phyloP scores from a whole-genome alignment of 2,329 filamentous ascomycete species.

The Pseudogymnoascus sp. region DNA sequence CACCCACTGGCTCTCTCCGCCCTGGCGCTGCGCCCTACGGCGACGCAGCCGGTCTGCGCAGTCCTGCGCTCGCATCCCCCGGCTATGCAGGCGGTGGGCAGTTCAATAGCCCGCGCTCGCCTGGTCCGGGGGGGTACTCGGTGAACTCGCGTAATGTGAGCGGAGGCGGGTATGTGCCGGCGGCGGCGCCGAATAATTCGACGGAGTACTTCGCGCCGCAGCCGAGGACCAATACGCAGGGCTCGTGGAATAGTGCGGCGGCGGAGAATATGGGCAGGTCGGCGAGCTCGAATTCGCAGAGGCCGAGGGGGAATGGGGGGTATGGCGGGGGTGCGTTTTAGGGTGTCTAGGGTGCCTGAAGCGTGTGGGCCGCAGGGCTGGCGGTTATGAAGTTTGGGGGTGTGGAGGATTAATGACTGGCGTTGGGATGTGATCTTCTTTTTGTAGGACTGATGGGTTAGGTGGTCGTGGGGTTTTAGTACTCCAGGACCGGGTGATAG shows the following conservation, averaged over 20 bases:
- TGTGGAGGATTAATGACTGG: neutral
- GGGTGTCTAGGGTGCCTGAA: neutral
- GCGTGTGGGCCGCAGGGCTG: neutral
- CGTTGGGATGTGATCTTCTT: neutral
- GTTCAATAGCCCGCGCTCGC: neutral
- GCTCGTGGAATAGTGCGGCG: neutral
- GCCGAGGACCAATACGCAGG: neutral
- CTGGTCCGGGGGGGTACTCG: neutral
- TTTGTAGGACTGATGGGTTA: neutral
- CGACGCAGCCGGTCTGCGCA: neutral
- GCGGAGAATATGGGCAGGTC: neutral
- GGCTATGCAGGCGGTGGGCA: neutral
- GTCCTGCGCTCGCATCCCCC: neutral
- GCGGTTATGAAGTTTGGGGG: neutral
- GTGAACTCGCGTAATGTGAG: neutral
- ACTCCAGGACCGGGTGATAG: neutral
- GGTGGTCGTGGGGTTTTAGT: neutral
- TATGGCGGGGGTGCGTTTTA: neutral
- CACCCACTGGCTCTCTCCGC: neutral
- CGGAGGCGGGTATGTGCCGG: neutral
- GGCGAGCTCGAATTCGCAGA: neutral
- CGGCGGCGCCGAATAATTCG: neutral
- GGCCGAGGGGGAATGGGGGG: neutral
- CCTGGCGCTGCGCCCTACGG: neutral
- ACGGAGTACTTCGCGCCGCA: neutral